Conservation (phyloP, 1,284 basidiomycete genomes). For the Naganishia sp. region DNA sequence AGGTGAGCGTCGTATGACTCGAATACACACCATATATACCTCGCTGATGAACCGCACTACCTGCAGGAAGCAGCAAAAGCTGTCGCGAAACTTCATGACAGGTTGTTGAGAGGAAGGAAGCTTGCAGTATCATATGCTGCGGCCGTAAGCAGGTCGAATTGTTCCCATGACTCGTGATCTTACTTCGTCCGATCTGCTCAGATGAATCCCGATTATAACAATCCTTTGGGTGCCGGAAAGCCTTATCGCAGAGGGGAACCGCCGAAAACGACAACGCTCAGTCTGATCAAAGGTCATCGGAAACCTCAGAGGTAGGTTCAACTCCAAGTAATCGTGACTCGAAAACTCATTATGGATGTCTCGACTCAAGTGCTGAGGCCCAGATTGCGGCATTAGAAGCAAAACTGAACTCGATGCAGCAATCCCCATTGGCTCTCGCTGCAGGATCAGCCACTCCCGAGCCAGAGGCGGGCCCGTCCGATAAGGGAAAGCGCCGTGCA, state of each 20-base stretch:
- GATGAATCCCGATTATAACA: conserved; percentile 18
- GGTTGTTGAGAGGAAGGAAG: conserved; percentile 78
- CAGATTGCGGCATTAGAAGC: conserved; percentile 96
- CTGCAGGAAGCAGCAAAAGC: conserved; percentile 81
- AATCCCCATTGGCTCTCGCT: conserved; percentile 29
- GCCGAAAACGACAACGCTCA: conserved; percentile 78
- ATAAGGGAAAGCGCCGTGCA: conserved; percentile 14
- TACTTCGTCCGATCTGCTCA: background rate
- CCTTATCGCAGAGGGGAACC: conserved; percentile 59
- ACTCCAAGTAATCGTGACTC: background rate
- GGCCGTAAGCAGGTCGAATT: conserved; percentile 15
- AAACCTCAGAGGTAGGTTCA: conserved; percentile 65
- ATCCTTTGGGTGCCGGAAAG: background rate
- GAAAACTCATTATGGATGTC: too few species aligned
- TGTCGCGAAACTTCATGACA: conserved; percentile 71
- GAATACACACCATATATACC: background rate
- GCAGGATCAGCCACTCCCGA: conserved; percentile 17
- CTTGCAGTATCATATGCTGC: conserved; percentile 80
- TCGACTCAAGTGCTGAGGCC: conserved; percentile 64
- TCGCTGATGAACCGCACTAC: background rate
- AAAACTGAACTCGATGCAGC: conserved; percentile 77
- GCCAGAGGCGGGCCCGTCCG: background rate
- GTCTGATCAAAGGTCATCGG: conserved; percentile 73
- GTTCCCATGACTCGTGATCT: background rate
- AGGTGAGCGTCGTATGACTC: conserved; percentile 63